Percentiles rank a stretch among this genome's conserved stretches.
These are phyloP conservation scores for Metarhizium brunneum DNA, from an alignment of 2,329 filamentous ascomycete species.

Conservation along the genomic window DNA sequence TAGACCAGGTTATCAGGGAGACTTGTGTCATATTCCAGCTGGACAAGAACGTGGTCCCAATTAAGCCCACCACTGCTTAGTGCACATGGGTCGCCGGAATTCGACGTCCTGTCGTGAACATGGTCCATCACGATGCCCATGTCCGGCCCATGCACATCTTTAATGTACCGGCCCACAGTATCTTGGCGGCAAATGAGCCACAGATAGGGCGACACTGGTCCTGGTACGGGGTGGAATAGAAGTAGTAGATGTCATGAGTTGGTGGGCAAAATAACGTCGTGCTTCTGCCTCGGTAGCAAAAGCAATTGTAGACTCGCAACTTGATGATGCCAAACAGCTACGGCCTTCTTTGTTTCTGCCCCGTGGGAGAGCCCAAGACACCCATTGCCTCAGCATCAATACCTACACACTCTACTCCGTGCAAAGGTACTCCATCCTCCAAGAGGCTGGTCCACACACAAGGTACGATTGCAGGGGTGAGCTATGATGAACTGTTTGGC, in stretches of 20 bases:
- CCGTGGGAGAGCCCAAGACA: background rate
- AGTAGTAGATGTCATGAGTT: no score
- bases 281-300: no score
- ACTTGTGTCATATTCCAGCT: background rate
- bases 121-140: slow-evolving; percentile 2
- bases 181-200: slow-evolving; percentile 1
- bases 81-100: background rate
- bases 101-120: background rate
- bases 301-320: background rate
- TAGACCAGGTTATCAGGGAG: background rate
- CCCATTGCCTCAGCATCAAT: background rate
- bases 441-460: background rate
- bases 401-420: no score
- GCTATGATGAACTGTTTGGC: slow-evolving; percentile 2
- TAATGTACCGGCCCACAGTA: slow-evolving; percentile 3
- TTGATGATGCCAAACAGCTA: background rate
- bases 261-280: no score
- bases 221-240: no score
- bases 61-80: background rate
- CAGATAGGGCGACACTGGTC: background rate
- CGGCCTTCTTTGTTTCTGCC: no score
- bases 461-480: background rate
- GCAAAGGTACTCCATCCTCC: background rate
- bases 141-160: slow-evolving; percentile 1
- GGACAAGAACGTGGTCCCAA: background rate